These are phyloP conservation scores for Rubia balearica DNA, from an alignment of 305 asterid species.

Conservation along the genomic window DNA sequence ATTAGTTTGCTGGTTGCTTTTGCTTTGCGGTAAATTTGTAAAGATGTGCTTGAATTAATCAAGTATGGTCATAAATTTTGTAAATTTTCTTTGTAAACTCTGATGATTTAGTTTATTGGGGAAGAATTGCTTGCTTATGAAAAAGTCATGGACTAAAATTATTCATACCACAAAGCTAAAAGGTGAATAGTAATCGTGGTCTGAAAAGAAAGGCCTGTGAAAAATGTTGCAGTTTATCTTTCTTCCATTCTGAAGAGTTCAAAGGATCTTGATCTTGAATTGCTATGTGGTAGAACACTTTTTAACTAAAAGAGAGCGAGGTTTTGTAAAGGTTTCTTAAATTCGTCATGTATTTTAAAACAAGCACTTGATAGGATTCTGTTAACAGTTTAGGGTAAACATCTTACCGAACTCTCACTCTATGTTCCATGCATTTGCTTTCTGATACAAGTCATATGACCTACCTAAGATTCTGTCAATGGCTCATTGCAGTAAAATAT, in stretches of 20 bases:
- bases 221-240: neutral
- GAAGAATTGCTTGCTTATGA: neutral
- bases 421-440: neutral
- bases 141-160: no score
- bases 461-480: neutral
- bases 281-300: neutral
- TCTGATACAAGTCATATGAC: neutral
- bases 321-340: neutral
- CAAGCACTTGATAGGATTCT: no score
- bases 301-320: no score
- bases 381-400: neutral
- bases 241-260: neutral
- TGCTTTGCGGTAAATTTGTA: no score
- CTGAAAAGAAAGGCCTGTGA: neutral
- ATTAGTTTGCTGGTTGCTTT: conserved; percentile 3
- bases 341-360: neutral
- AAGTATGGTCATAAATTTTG: neutral
- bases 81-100: neutral
- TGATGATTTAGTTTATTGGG: neutral
- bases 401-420: neutral
- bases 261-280: neutral
- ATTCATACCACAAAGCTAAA: neutral
- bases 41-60: neutral
- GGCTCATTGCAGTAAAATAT: conserved; percentile 26
- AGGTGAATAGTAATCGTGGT: neutral